Evolutionary conservation across 805 yeast genomes (phyloP).

Genomic region (Zygosaccharomyces gambellarensis): DNA sequence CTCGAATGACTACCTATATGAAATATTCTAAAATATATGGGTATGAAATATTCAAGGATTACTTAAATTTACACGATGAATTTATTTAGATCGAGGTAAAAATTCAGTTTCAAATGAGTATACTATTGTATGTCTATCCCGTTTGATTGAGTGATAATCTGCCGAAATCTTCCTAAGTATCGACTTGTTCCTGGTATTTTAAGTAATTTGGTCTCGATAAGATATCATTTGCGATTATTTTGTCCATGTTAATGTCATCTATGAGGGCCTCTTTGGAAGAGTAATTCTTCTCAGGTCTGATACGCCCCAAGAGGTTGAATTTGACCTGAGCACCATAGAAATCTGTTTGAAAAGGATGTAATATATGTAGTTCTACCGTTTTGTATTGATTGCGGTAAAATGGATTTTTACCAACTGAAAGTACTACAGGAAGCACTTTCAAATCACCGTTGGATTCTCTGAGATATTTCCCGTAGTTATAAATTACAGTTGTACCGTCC

Average conservation of each 20-base stretch:
- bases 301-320: conserved; percentile 75
- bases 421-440: conserved; percentile 73
- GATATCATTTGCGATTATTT: conserved; percentile 50
- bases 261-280: conserved; percentile 80
- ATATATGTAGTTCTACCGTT: conserved; percentile 82
- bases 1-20: not conserved
- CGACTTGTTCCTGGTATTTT: conserved; percentile 2
- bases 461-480: conserved; percentile 58
- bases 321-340: conserved; percentile 81
- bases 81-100: not conserved
- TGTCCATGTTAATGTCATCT: conserved; percentile 77
- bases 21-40: not conserved
- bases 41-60: not conserved
- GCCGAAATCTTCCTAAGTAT: too few species aligned
- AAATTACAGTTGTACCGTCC: conserved; percentile 43
- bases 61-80: not conserved
- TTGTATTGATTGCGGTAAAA: conserved; percentile 74
- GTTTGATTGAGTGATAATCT: not conserved
- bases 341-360: conserved; percentile 59
- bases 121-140: not conserved
- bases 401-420: conserved; percentile 96
- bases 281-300: conserved; percentile 86
- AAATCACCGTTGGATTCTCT: conserved; percentile 34
- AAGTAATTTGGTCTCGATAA: conserved; percentile 3
- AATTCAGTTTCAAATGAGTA: not conserved